Conservation (phyloP, 768 basidiomycete genomes). For the Vararia minispora region DNA sequence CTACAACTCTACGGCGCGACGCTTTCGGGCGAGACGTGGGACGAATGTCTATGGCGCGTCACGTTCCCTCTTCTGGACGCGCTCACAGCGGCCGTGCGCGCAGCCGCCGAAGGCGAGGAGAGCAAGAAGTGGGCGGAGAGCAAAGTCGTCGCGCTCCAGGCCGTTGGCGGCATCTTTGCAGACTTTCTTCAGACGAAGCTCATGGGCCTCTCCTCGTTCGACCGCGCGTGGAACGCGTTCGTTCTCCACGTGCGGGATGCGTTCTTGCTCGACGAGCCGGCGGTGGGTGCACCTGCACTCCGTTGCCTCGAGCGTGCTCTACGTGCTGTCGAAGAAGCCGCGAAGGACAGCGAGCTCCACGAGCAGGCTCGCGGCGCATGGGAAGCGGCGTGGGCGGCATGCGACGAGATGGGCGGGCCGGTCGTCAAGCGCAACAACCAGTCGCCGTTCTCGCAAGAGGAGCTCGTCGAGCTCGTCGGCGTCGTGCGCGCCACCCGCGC, state of each 20-base stretch:
- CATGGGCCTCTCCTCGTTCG: slow-evolving; percentile 59
- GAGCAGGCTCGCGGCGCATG: slow-evolving; percentile 35
- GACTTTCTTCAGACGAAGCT: slow-evolving; percentile 71
- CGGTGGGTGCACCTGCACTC: slow-evolving; percentile 74
- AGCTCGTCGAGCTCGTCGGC: slow-evolving; percentile 70
- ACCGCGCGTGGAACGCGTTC: slow-evolving; percentile 64
- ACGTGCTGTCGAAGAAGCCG: slow-evolving; percentile 34
- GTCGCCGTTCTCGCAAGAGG: slow-evolving; percentile 70
- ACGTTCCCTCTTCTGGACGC: slow-evolving; percentile 79
- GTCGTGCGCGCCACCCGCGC: slow-evolving; percentile 51
- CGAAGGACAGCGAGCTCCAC: slow-evolving; percentile 20
- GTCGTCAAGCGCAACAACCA: slow-evolving; percentile 24
- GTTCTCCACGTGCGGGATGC: slow-evolving; percentile 61
- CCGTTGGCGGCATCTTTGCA: slow-evolving; percentile 72
- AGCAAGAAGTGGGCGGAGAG: slow-evolving; percentile 76
- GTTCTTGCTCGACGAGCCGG: slow-evolving; percentile 50
- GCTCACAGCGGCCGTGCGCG: slow-evolving; percentile 44
- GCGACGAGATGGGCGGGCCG: slow-evolving; percentile 52
- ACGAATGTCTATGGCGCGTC: slow-evolving; percentile 84
- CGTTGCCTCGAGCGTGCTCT: slow-evolving; percentile 76
- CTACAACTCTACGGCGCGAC: slow-evolving; percentile 90
- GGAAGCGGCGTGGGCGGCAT: slow-evolving; percentile 59
- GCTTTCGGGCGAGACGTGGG: slow-evolving; percentile 76
- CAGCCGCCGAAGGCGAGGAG: slow-evolving; percentile 10
- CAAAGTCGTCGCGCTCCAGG: slow-evolving; percentile 74